Base-by-base conservation (phyloP, 768 basidiomycete species). In the Termitomyces sp. region DNA sequence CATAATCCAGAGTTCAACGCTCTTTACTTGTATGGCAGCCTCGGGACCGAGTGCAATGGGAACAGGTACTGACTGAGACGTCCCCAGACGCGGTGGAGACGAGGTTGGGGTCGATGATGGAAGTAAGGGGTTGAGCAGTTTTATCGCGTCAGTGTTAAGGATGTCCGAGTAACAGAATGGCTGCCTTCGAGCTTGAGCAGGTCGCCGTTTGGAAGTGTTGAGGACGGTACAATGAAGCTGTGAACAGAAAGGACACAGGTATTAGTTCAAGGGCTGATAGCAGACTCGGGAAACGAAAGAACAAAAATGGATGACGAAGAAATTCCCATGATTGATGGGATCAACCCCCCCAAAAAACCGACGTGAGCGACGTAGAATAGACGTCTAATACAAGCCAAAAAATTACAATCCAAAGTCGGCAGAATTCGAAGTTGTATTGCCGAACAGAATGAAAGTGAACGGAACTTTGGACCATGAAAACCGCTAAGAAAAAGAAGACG, bases 231-330 rank as follows among this genome's bases (percentile, higher is more conserved):
- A 64, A 44, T 64, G 62, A n/a, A 60, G 50, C 57, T 56, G 20
- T 29, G 65, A 60, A 31, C 59, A 55, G 5, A 74, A 76, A 58
- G 66, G 71, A 53, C 78, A 51, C 22, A 15, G 22, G 10, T 4
- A 29, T 29, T 29, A 29, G 29, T 29, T 9, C 29, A 3, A 29
- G 9, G 29, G 3, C 9, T 9, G 29, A 29, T 29, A 29, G n/a
- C n/a, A n/a, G n/a, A n/a, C n/a, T n/a, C n/a, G n/a, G n/a, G n/a
- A n/a, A n/a, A n/a, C n/a, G n/a, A n/a, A n/a, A n/a, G n/a, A n/a
- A n/a, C n/a, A n/a, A n/a, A n/a, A n/a, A n/a, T n/a, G n/a, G n/a
- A n/a, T n/a, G n/a, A n/a, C n/a, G n/a, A n/a, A n/a, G n/a, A n/a
- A n/a, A n/a, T n/a, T n/a, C n/a, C n/a, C n/a, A n/a, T n/a, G n/a